Evolutionary conservation across 1,139 yeast species (phyloP).

Genomic region (Yamadazyma spencermartinsiae): DNA sequence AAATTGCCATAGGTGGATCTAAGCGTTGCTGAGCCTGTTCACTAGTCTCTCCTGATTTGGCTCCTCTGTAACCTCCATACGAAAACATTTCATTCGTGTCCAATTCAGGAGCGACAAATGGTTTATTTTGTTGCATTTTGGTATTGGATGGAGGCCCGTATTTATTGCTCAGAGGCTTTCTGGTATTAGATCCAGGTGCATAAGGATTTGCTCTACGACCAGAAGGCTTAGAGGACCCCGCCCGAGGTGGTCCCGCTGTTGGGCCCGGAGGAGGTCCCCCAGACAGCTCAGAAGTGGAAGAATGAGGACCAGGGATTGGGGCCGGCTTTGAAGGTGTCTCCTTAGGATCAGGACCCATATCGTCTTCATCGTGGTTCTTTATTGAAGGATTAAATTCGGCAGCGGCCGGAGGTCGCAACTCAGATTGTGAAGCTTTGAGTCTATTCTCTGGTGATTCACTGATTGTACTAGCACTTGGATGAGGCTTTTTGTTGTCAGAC

Average conservation of each 20-base stretch:
- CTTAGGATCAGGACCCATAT: not conserved
- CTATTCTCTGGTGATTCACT: conserved; percentile 17
- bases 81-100: conserved; percentile 19
- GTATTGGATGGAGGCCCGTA: conserved; percentile 11
- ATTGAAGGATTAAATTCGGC: conserved; percentile 5
- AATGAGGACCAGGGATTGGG: conserved; percentile 11
- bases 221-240: conserved; percentile 13
- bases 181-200: no score
- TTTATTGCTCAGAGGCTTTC: conserved; percentile 10
- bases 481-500: conserved; percentile 9
- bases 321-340: conserved; percentile 11
- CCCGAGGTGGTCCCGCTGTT: conserved; percentile 10
- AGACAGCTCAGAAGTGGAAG: conserved; percentile 4
- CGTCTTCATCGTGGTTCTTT: not conserved
- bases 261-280: conserved; percentile 9
- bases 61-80: conserved; percentile 32
- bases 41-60: not conserved
- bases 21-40: not conserved
- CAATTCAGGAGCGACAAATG: conserved; percentile 11
- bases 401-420: conserved; percentile 5
- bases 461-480: conserved; percentile 11
- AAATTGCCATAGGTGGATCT: not conserved
- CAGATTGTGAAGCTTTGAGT: conserved; percentile 1
- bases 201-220: no score
- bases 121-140: not conserved